Evolutionary conservation across 2,329 filamentous ascomycete species (phyloP).

Genomic region (Penicillium sp.): DNA sequence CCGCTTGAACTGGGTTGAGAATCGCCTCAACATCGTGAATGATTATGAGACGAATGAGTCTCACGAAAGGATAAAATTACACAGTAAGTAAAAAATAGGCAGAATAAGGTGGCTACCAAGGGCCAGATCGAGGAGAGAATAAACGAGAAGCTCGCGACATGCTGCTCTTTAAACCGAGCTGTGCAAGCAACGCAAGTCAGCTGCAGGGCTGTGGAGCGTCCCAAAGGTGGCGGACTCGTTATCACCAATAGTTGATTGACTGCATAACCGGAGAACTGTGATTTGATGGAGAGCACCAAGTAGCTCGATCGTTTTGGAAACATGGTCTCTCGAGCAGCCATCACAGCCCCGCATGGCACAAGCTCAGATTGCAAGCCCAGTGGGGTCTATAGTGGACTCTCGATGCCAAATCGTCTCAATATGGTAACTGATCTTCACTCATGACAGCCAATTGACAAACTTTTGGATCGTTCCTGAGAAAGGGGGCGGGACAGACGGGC

Average conservation of each 20-base stretch:
- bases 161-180: constrained; percentile 24
- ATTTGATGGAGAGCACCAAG: constrained; percentile 12
- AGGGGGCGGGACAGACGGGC: constrained; percentile 17
- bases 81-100: background rate
- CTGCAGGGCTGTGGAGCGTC: constrained; percentile 26
- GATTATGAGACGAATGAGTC: constrained; percentile 7
- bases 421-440: constrained; percentile 20
- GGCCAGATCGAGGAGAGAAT: constrained; percentile 16
- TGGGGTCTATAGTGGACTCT: constrained; percentile 7
- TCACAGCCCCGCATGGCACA: constrained; percentile 24
- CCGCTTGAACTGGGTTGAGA: constrained; percentile 41
- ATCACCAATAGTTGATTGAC: constrained; percentile 29
- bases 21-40: constrained; percentile 40
- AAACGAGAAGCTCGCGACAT: constrained; percentile 14
- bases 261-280: constrained; percentile 12
- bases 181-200: constrained; percentile 18
- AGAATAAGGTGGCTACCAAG: constrained; percentile 5
- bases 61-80: background rate
- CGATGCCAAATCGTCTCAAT: constrained; percentile 11
- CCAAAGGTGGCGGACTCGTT: constrained; percentile 24
- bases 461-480: constrained; percentile 5
- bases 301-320: constrained; percentile 18
- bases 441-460: constrained; percentile 5
- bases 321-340: constrained; percentile 8
- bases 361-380: constrained; percentile 9